Conservation (phyloP, 2,329 filamentous ascomycete species). For the Cadophora sp. region DNA sequence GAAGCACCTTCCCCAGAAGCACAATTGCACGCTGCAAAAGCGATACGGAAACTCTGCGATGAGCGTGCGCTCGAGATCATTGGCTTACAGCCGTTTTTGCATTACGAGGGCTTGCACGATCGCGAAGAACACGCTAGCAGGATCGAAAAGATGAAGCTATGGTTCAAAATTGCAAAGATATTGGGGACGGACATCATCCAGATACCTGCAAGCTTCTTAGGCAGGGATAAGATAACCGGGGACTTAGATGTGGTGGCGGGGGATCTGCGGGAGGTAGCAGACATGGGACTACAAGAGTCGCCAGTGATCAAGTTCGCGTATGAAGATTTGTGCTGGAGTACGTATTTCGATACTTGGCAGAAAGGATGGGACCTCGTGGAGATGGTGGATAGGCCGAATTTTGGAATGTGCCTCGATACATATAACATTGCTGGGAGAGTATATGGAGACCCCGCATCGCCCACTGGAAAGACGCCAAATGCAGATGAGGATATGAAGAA, state of each 20-base stretch:
- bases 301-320: slow-evolving; percentile 71
- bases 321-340: slow-evolving; percentile 78
- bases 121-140: slow-evolving; percentile 61
- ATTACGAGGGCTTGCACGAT: slow-evolving; percentile 77
- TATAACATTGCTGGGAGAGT: slow-evolving; percentile 77
- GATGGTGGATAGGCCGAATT: slow-evolving; percentile 70
- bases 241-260: slow-evolving; percentile 62
- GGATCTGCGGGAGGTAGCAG: slow-evolving; percentile 69
- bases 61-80: slow-evolving; percentile 63
- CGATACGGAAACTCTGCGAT: slow-evolving; percentile 64
- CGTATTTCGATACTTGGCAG: slow-evolving; percentile 74
- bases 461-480: slow-evolving; percentile 56
- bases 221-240: slow-evolving; percentile 47
- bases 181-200: slow-evolving; percentile 74
- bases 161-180: slow-evolving; percentile 69
- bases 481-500: slow-evolving; percentile 61
- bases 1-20: slow-evolving; percentile 48
- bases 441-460: slow-evolving; percentile 68
- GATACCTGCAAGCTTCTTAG: slow-evolving; percentile 74
- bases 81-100: slow-evolving; percentile 77
- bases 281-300: slow-evolving; percentile 64
- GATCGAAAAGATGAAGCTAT: slow-evolving; percentile 70
- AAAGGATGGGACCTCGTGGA: slow-evolving; percentile 70
- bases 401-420: slow-evolving; percentile 78
- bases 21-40: slow-evolving; percentile 58